phyloP scores from a whole-genome alignment of 345 rosid genomes.

The Mercurialis annua region DNA sequence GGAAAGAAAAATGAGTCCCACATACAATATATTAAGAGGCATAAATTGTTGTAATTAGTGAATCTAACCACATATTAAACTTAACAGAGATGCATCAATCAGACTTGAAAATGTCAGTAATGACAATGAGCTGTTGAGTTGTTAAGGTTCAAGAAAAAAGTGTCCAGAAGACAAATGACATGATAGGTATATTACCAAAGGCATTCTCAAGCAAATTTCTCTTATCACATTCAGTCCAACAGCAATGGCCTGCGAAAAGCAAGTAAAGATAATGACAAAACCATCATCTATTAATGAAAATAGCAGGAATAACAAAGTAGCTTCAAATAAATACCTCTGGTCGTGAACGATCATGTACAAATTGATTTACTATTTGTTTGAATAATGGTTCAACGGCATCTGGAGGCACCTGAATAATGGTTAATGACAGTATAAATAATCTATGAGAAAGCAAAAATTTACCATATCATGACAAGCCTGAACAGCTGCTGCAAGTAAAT shows the following conservation, averaged over 20 bases:
- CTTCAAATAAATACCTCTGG: conserved; percentile 57
- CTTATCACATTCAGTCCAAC: conserved; percentile 85
- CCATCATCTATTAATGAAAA: not conserved
- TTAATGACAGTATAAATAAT: conserved; percentile 9
- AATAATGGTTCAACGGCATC: conserved; percentile 97
- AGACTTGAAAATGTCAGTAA: not conserved
- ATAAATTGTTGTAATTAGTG: not conserved
- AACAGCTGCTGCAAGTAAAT: conserved; percentile 90
- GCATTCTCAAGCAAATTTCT: conserved; percentile 93
- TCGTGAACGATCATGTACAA: conserved; percentile 88
- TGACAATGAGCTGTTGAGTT: not conserved
- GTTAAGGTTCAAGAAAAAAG: not conserved
- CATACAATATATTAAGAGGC: not conserved
- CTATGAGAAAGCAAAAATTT: conserved; percentile 22
- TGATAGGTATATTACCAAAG: conserved; percentile 49
- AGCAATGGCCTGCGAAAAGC: conserved; percentile 65
- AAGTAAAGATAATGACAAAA: conserved; percentile 12
- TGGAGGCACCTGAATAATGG: conserved; percentile 71
- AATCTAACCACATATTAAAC: not conserved
- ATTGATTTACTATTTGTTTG: conserved; percentile 87
- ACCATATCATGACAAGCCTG: conserved; percentile 99
- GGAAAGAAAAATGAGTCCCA: conserved; percentile 14
- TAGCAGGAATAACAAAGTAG: not conserved
- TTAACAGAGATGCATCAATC: not conserved
- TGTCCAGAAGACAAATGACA: conserved; percentile 1